Percentiles rank a stretch among this genome's conserved stretches.
Evolutionary conservation across 805 yeast species (phyloP).

Genomic region (Candida boleticola): DNA sequence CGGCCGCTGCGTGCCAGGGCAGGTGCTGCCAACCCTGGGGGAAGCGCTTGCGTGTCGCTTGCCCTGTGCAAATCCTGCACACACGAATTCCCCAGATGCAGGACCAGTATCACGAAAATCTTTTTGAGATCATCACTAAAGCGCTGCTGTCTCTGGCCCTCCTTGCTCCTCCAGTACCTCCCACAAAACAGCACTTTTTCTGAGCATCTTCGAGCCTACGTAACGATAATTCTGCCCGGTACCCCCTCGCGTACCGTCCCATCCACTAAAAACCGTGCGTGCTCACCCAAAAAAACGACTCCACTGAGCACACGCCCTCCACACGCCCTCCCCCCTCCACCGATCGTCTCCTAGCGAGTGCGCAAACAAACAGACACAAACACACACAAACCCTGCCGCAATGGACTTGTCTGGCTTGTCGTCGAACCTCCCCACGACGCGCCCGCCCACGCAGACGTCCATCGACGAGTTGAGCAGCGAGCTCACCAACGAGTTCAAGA

Average conservation of each 20-base stretch:
- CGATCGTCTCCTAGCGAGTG: no score
- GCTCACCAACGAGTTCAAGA: conserved; percentile 60
- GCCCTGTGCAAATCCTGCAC: background rate
- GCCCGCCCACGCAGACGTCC: conserved; percentile 47
- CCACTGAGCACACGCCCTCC: background rate
- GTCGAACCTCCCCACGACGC: conserved; percentile 51
- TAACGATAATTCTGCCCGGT: no score
- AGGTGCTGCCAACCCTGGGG: no score
- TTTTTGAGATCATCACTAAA: no score
- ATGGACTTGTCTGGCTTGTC: conserved; percentile 69
- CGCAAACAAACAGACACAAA: no score
- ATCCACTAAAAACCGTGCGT: background rate
- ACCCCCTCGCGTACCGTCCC: no score
- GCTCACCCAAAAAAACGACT: background rate
- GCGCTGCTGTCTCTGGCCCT: no score
- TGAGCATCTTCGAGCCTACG: no score
- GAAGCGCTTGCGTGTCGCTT: background rate
- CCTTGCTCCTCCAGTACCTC: no score
- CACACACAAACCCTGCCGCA: background rate
- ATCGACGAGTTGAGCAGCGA: conserved; percentile 49
- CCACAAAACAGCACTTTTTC: no score
- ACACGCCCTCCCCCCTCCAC: background rate
- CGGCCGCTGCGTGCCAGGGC: no score
- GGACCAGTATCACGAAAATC: no score
- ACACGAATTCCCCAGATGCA: background rate